Evolutionary conservation across 2,329 filamentous ascomycete genomes (phyloP), one percentile per base, ranked within the genome.

Genomic region (Nigrospora oryzae): DNA sequence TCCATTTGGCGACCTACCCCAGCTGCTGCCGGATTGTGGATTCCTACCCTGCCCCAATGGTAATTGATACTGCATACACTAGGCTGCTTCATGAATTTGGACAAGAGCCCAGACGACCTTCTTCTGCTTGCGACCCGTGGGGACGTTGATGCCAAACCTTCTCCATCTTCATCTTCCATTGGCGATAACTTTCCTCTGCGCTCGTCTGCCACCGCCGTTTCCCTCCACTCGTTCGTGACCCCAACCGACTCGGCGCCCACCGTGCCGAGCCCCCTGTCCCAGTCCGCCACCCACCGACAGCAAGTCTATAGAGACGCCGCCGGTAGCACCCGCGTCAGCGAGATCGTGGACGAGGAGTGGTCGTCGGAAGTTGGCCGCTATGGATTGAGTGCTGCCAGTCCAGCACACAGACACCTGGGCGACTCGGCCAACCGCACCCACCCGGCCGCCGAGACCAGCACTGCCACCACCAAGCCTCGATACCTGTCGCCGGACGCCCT

Each of bases 351-450:
- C 44, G 51, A 54, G 50, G 54, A 56, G 47, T 55, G 53, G 48
- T 52, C 53, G 48, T 49, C 55, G 30, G 56, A 52, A 31, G 46
- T 56, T 44, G 51, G 54, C 45, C 56, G 56, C 46, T 56, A 61
- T 60, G 57, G 56, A 56, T 51, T 60, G 49, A 57, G 53, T 36
- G 50, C 58, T 46, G 45, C 48, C 17, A 43, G 48, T 41, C 45
- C 51, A 42, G 45, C 47, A 48, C 31, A 49, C 40, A 28, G 23
- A 28, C 23, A 28, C 23, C 10, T 28, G 5, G 23, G 23, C 8
- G 23, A 28, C 23, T 28, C 23, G 23, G 23, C 23, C 23, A 28
- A 4, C 23, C 23, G 23, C 23, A 10, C 23, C 5, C 23, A 28
- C 23, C 23, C 23, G 23, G 23, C 23, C 23, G 8, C 23, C 23